These are phyloP conservation scores for Tulasnella sp. DNA, from an alignment of 768 basidiomycete species.

Conservation along the genomic window DNA sequence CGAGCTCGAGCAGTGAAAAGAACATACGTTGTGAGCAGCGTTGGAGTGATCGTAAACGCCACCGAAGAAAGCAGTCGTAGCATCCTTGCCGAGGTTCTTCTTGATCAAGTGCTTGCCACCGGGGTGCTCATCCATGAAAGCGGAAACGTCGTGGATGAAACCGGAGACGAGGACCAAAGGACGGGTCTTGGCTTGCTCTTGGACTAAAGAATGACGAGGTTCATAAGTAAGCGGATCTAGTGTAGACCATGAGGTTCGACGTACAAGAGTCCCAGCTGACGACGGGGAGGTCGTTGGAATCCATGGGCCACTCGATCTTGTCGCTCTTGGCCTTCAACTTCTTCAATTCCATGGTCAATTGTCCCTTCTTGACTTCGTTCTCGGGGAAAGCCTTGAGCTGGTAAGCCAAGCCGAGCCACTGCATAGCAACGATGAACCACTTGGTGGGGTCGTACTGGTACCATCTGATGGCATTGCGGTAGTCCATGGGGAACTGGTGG, in stretches of 20 bases:
- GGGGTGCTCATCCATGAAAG: slow-evolving; percentile 87
- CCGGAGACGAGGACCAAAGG: slow-evolving; percentile 84
- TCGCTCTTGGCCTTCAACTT: slow-evolving; percentile 76
- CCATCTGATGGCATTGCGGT: slow-evolving; percentile 93
- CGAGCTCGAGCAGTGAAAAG: background rate
- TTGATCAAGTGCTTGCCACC: slow-evolving; percentile 81
- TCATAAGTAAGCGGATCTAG: background rate
- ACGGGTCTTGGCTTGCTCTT: slow-evolving; percentile 70
- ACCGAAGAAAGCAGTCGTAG: slow-evolving; percentile 91
- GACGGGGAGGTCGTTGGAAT: slow-evolving; percentile 69
- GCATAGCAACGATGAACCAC: slow-evolving; percentile 75
- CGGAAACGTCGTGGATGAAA: slow-evolving; percentile 85
- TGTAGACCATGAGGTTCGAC: slow-evolving; percentile 32
- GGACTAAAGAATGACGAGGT: slow-evolving; percentile 46
- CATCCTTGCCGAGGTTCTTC: slow-evolving; percentile 85
- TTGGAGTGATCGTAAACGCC: slow-evolving; percentile 87
- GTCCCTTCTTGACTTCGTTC: slow-evolving; percentile 77
- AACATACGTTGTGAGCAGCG: slow-evolving; percentile 73
- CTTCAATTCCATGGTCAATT: slow-evolving; percentile 92
- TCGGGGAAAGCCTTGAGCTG: slow-evolving; percentile 73
- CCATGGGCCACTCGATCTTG: slow-evolving; percentile 70
- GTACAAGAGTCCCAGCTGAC: slow-evolving; percentile 83
- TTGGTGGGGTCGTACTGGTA: slow-evolving; percentile 91
- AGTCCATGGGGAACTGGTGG: slow-evolving; percentile 96
- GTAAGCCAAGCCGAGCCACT: slow-evolving; percentile 59